Base-by-base conservation (phyloP, 129 eudicot genomes). In the Lonicera japonica region DNA sequence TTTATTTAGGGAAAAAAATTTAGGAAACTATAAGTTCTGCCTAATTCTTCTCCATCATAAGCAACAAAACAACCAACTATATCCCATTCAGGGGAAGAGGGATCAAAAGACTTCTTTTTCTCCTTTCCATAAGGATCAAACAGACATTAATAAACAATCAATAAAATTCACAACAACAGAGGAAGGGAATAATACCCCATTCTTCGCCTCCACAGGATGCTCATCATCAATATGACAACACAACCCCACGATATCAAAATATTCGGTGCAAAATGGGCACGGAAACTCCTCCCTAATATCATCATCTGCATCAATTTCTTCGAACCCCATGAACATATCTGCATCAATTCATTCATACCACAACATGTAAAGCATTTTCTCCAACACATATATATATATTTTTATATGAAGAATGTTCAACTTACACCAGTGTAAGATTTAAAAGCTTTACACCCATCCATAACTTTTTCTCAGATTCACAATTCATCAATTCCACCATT, bases 171-270 rank as follows among this genome's bases (percentile, higher is more conserved):
- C 13, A 36, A n/a, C n/a, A 17, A 10, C 23, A 51, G 24, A 68
- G 38, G 17, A 22, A 22, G 54, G 45, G 25, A 51, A 73, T 17
- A 52, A 54, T 82, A 94, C 96, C 99, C 99, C 99, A 80, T 94
- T 94, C 38, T 72, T 85, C 56, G 96, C 83, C 71, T 94, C 96
- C 1, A 72, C 72, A 61, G 92, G 89, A 75, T 94, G 99, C 60
- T 88, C 89, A 55, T 94, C 99, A 60, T 94, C 99, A n/a, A 94
- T 85, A 76, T 94, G 99, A 67, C 95, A 88, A 76, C 96, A 94
- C 51, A 94, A 78, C 5, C 96, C 96, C 8, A 94, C 85, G 38
- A 94, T 83, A 77, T 88, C 99, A 21, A 82, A 94, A 77, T 83
- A 81, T 13, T 85, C 92, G 0, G 87, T 64, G 73, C 97, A 90